Percentiles rank a stretch among this genome's conserved stretches.
phyloP scores from a whole-genome alignment of 2,329 filamentous ascomycete species.

The Parascedosporium putredinis region DNA sequence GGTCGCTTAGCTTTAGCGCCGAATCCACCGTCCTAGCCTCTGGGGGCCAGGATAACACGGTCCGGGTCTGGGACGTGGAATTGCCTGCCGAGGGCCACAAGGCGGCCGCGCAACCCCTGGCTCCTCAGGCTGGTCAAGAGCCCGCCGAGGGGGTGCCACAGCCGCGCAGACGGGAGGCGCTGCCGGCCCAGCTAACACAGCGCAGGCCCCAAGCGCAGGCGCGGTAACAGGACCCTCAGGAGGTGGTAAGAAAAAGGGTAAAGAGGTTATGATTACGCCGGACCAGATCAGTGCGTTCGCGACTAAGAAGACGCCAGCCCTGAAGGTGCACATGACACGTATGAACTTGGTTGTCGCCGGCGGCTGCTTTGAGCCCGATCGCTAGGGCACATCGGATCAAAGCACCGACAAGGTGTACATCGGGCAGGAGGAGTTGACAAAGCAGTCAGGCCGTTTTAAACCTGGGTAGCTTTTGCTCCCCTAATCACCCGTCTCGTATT shows the following conservation, averaged over 20 bases:
- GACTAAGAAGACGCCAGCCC: constrained; percentile 91
- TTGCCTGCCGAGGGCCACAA: constrained; percentile 56
- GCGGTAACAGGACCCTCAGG: constrained; percentile 20
- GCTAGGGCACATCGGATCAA: constrained; percentile 19
- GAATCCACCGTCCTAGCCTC: constrained; percentile 87
- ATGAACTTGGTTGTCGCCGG: constrained; percentile 92
- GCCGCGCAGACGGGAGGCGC: constrained; percentile 17
- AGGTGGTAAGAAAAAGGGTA: constrained; percentile 65
- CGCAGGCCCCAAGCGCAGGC: constrained; percentile 12
- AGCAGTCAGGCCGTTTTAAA: too few species aligned
- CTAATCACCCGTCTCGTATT: too few species aligned
- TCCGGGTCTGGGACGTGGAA: constrained; percentile 87
- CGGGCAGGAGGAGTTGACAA: too few species aligned
- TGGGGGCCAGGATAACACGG: constrained; percentile 82
- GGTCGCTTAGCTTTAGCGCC: constrained; percentile 85
- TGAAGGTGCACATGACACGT: constrained; percentile 84
- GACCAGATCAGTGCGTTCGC: constrained; percentile 93
- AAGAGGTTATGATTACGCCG: constrained; percentile 80
- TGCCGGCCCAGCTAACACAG: constrained; percentile 12
- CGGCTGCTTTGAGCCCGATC: constrained; percentile 54
- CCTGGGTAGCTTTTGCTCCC: too few species aligned
- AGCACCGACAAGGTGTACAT: not conserved
- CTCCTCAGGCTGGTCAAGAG: constrained; percentile 29
- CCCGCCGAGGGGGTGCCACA: constrained; percentile 29
- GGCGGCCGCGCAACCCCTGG: constrained; percentile 31